Evolutionary conservation across 805 yeast genomes (phyloP), one percentile per base, ranked within the genome.

Genomic region (Candida insectalens): DNA sequence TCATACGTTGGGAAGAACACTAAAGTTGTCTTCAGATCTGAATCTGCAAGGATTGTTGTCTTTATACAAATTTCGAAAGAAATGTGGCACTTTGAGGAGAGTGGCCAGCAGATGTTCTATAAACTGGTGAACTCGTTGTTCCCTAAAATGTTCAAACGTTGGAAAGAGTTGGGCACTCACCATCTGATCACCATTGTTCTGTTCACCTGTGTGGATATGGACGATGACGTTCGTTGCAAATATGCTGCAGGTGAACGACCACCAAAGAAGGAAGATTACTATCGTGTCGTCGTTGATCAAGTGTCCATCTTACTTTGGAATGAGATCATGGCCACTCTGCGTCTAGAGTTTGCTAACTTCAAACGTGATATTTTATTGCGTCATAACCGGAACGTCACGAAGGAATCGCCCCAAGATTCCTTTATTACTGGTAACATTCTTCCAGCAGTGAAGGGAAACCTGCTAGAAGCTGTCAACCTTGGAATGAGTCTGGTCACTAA

Each of bases 71-170:
- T 88, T 40, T 83, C 96, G 1, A 71, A 81, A 26, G 99, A 92
- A 49, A 92, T 92, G 96, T 92, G 96, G 94, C 85, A 87, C 53
- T 92, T 92, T 55, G 97, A 92, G 56, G 96, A 88, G 49, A 82
- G 82, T 43, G 98, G 98, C 2, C 96, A 89, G 50, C 82, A 88
- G 35, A 73, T 85, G 72, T 89, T 89, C 53, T 89, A 88, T 53
- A 84, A 87, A 55, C 73, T 92, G 45, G 85, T 92, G 30, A 88
- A 89, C 52, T 82, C 94, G n/a, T 64, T 89, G 33, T 77, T 92
- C 35, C 99, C 99, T 0, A 80, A 78, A 38, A 78, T 89, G 25
- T 85, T 92, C 53, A 77, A 77, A 45, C 69, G 78, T 38, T 92
- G 97, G 97, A 71, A 85, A 42, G 79, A 78, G 22, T 69, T 77